Conservation (phyloP, 2,329 filamentous ascomycete genomes). For the Triangularia verruculosa region DNA sequence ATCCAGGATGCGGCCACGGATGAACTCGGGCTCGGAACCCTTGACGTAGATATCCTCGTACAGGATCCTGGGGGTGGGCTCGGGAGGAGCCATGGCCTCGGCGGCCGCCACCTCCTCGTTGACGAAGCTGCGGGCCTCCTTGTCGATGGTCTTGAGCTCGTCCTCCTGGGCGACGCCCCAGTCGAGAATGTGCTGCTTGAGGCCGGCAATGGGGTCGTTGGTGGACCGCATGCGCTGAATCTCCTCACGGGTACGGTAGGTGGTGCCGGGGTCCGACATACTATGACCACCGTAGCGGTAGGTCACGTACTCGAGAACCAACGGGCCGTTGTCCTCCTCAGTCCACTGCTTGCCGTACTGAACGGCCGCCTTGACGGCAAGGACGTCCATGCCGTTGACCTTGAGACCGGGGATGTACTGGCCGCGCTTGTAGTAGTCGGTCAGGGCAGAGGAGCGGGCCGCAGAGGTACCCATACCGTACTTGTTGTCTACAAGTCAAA, state of each 20-base stretch:
- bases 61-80: constrained; percentile 75
- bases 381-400: constrained; percentile 99
- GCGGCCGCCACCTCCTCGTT: constrained; percentile 87
- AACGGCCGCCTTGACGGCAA: constrained; percentile 95
- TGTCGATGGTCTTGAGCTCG: constrained; percentile 94
- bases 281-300: constrained; percentile 99
- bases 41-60: constrained; percentile 95
- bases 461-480: constrained; percentile 99
- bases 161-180: constrained; percentile 91
- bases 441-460: constrained; percentile 87
- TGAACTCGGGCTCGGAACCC: constrained; percentile 82
- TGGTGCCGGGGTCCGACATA: constrained; percentile 99
- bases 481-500: constrained; percentile 77
- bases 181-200: constrained; percentile 97
- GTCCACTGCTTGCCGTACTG: constrained; percentile 91
- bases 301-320: constrained; percentile 98
- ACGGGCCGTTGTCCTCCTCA: constrained; percentile 77
- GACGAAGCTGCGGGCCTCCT: constrained; percentile 81
- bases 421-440: constrained; percentile 99
- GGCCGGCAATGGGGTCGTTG: constrained; percentile 94
- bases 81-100: constrained; percentile 81
- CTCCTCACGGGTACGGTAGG: constrained; percentile 98
- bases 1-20: constrained; percentile 82
- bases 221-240: constrained; percentile 99
- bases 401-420: constrained; percentile 99